Evolutionary conservation across 1,284 basidiomycete genomes (phyloP), one percentile per base, ranked within the genome.

Genomic region (Austropuccinia psidii): DNA sequence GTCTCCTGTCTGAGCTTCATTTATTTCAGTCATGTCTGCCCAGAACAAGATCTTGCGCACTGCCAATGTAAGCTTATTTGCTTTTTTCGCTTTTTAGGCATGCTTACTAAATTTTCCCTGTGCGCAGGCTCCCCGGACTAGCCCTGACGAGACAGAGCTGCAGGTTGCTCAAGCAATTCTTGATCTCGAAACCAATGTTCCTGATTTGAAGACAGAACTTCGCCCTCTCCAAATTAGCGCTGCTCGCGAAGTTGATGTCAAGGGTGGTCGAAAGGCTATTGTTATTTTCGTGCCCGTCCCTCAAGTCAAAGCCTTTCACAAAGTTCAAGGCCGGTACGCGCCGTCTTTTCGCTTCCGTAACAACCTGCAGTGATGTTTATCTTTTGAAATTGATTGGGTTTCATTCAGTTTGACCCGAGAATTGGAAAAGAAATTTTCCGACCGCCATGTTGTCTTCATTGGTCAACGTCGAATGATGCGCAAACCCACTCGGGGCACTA

Each of bases 351-450:
- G 21, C 50, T 15, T n/a, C n/a, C n/a, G n/a, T n/a, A n/a, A n/a
- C 13, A n/a, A 47, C 47, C 76, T 75, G 47, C 29, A 68, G 35
- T 15, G 47, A 55, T 62, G 52, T 24, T 24, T 33, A 21, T 31
- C 17, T 15, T 4, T 45, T 3, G n/a, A n/a, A 50, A 37, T 41
- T 29, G 45, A 21, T 43, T 47, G 13, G n/a, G 13, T 21, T 11
- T n/a, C 7, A 49, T 67, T 24, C 81, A 98, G 94, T 83, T 89
- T 98, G 81, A 97, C 93, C 78, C 90, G 94, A 76, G 95, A 99
- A 83, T 88, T 99, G 81, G 96, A 98, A 88, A 99, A 99, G 88
- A 98, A 98, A 85, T 98, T 99, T 85, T 93, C 94, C 68, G 93
- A 96, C 84, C 89, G 93, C 81, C 95, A 97, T 84, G 92, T 99